Conservation (phyloP, 1,284 basidiomycete species). For the Fomitiporia mediterranea region DNA sequence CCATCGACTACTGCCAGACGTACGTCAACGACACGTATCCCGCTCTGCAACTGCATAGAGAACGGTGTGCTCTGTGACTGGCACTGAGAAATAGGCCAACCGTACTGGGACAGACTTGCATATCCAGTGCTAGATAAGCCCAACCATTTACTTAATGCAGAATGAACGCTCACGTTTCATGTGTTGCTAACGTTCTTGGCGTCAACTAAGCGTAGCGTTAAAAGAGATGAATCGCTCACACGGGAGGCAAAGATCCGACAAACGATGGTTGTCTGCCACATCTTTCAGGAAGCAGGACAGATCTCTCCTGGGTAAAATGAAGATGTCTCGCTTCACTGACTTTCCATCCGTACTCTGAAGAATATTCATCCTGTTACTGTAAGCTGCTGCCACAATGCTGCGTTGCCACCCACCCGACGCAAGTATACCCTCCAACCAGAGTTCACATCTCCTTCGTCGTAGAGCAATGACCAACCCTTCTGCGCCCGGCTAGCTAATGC, state of each 20-base stretch:
- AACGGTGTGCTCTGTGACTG: conserved; percentile 54
- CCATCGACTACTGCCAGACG: conserved; percentile 66
- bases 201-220: conserved; percentile 24
- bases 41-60: conserved; percentile 53
- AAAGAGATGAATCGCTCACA: conserved; percentile 39
- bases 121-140: neutral
- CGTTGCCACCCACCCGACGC: neutral
- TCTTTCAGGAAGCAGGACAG: conserved; percentile 58
- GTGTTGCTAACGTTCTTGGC: conserved; percentile 45
- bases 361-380: neutral
- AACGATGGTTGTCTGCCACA: conserved; percentile 57
- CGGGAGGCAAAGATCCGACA: conserved; percentile 72
- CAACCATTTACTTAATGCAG: neutral
- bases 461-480: conserved; percentile 10
- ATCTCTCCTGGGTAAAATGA: conserved; percentile 54
- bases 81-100: conserved; percentile 76
- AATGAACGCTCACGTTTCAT: conserved; percentile 53
- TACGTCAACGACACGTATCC: conserved; percentile 78
- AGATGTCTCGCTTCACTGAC: conserved; percentile 27
- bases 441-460: conserved; percentile 1
- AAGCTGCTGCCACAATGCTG: too few relatives aligned
- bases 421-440: conserved; percentile 15
- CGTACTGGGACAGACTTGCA: conserved; percentile 69
- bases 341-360: conserved; percentile 6
- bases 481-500: neutral